Evolutionary conservation across 2,329 filamentous ascomycete species (phyloP).

Genomic region (Fusarium hostae): DNA sequence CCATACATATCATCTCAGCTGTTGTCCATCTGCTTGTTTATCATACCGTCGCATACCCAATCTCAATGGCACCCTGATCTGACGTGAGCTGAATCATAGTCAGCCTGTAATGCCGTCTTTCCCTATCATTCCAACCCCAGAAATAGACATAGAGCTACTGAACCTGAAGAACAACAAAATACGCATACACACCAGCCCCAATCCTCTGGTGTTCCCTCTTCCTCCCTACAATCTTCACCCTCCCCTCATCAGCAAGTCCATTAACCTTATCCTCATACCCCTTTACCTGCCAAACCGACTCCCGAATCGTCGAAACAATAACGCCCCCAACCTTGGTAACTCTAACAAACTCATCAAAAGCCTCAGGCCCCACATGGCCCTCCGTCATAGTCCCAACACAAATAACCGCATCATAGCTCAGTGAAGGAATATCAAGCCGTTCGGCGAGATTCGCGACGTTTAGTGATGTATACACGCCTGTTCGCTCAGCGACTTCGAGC

Average conservation of each 20-base stretch:
- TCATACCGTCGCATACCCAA: no score
- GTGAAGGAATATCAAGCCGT: conserved; percentile 49
- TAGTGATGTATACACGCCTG: conserved; percentile 56
- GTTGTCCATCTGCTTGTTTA: no score
- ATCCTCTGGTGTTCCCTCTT: neutral
- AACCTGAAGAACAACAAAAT: conserved; percentile 18
- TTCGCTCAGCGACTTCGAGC: conserved; percentile 57
- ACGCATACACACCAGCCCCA: conserved; percentile 18
- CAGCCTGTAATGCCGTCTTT: neutral
- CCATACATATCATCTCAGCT: no score
- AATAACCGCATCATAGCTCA: conserved; percentile 58
- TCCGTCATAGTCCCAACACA: conserved; percentile 64
- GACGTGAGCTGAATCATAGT: neutral
- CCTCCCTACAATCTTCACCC: conserved; percentile 1
- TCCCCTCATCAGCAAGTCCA: conserved; percentile 9
- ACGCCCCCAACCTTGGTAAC: conserved; percentile 56
- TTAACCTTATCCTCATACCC: conserved; percentile 57
- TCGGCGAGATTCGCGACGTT: conserved; percentile 56
- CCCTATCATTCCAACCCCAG: no score
- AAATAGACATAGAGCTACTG: neutral
- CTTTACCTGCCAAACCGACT: conserved; percentile 57
- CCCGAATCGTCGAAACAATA: conserved; percentile 59
- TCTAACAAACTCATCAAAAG: conserved; percentile 58
- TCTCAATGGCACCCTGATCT: neutral
- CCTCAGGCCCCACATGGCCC: conserved; percentile 60